These are phyloP conservation scores for Guyanaporus albipodus DNA, from an alignment of 768 basidiomycete genomes.

Conservation along the genomic window DNA sequence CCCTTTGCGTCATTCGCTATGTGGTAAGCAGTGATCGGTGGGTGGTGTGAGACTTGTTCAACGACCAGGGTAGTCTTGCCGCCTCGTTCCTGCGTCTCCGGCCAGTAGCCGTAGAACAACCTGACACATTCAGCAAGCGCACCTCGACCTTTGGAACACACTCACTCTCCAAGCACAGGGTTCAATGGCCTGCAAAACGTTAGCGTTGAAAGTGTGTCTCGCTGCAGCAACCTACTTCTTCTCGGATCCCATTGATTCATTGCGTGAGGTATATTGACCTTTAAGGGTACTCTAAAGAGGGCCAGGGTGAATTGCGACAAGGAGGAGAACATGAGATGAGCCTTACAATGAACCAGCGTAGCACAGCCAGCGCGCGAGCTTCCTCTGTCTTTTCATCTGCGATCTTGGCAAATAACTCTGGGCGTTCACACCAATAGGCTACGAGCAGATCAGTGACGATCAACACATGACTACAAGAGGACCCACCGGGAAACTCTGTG, in stretches of 20 bases:
- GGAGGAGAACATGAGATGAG: not conserved
- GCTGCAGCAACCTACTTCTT: conserved; percentile 68
- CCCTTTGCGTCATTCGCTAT: conserved; percentile 81
- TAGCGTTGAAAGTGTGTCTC: conserved; percentile 7
- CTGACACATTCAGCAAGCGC: conserved; percentile 33
- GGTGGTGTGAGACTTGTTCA: conserved; percentile 97
- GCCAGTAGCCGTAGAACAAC: conserved; percentile 89
- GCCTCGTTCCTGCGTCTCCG: conserved; percentile 56
- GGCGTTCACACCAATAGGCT: conserved; percentile 98
- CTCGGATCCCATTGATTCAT: conserved; percentile 94
- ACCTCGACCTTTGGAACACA: conserved; percentile 10
- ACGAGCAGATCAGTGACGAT: conserved; percentile 5
- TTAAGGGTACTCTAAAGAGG: conserved; percentile 74
- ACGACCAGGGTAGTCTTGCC: conserved; percentile 83
- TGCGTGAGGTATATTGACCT: conserved; percentile 91
- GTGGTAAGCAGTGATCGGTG: conserved; percentile 81
- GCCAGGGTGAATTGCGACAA: conserved; percentile 3
- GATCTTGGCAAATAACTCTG: conserved; percentile 84
- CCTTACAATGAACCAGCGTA: conserved; percentile 89
- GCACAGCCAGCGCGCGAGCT: conserved; percentile 72
- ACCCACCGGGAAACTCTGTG: conserved; percentile 85
- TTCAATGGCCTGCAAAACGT: conserved; percentile 72
- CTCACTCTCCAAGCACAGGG: conserved; percentile 89
- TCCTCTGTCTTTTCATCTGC: conserved; percentile 71
- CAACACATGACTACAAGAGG: not conserved